phyloP scores from a whole-genome alignment of 352 stramenopile species.

The Phytophthora fragariae region DNA sequence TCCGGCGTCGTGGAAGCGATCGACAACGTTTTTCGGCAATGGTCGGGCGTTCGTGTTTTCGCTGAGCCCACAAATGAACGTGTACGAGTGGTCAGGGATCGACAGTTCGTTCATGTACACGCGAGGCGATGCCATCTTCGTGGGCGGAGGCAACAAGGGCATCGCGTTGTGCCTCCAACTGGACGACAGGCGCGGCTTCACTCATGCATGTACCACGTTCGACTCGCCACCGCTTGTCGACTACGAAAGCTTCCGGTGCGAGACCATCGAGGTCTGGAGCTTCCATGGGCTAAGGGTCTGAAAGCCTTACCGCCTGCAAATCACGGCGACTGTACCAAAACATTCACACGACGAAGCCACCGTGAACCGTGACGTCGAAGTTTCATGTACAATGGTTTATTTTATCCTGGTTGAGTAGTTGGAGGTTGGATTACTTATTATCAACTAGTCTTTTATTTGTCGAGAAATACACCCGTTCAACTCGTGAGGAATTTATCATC shows the following conservation, averaged over 20 bases:
- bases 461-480: no score
- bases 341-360: slow-evolving; percentile 18
- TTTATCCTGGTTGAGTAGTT: slow-evolving; percentile 25
- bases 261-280: slow-evolving; percentile 75
- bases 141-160: slow-evolving; percentile 71
- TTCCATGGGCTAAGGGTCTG: slow-evolving; percentile 77
- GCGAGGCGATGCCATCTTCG: slow-evolving; percentile 59
- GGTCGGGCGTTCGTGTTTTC: slow-evolving; percentile 80
- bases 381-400: slow-evolving; percentile 41
- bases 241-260: slow-evolving; percentile 62
- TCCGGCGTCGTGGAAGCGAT: slow-evolving; percentile 67
- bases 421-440: no score
- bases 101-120: slow-evolving; percentile 82
- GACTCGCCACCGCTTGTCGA: slow-evolving; percentile 62
- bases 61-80: slow-evolving; percentile 61
- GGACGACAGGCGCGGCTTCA: slow-evolving; percentile 78
- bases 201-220: slow-evolving; percentile 69
- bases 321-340: slow-evolving; percentile 13
- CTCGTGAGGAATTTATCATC: no score
- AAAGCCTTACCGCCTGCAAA: neutral
- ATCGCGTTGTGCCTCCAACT: slow-evolving; percentile 77
- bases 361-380: slow-evolving; percentile 29
- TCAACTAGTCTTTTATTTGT: no score
- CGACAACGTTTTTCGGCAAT: slow-evolving; percentile 70
- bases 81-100: slow-evolving; percentile 67